phyloP scores from a whole-genome alignment of 1,284 basidiomycete species.

The Jaminaea rosea region DNA sequence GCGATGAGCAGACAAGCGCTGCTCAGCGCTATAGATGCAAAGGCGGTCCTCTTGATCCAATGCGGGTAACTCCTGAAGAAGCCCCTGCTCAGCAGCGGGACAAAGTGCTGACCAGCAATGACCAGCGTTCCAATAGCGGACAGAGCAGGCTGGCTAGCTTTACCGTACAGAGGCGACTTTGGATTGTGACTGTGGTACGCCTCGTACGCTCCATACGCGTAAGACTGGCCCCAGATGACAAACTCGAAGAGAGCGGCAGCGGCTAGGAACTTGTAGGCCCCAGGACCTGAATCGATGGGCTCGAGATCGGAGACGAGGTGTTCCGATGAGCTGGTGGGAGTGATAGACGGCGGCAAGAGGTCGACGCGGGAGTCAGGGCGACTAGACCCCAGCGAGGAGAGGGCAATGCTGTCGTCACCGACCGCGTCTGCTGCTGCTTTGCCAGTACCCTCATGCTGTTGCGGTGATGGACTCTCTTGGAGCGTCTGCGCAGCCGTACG shows the following conservation, averaged over 20 bases:
- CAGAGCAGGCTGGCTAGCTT: slow-evolving; percentile 4
- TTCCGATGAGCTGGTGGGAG: no score
- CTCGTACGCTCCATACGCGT: slow-evolving; percentile 39
- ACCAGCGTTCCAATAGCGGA: slow-evolving; percentile 29
- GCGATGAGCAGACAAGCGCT: slow-evolving; percentile 22
- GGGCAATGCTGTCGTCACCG: no score
- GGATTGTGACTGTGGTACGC: slow-evolving; percentile 32
- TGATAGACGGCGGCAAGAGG: no score
- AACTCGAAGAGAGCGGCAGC: slow-evolving; percentile 5
- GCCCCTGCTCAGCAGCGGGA: slow-evolving; percentile 23
- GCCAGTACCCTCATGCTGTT: no score
- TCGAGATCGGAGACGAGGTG: no score
- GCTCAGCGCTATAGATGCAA: slow-evolving; percentile 10
- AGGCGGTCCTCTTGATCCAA: slow-evolving; percentile 19
- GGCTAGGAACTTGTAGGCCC: slow-evolving; percentile 6
- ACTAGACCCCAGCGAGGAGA: no score
- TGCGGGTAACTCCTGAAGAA: slow-evolving; percentile 20
- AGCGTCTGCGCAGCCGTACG: no score
- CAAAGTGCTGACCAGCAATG: slow-evolving; percentile 23
- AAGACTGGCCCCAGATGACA: slow-evolving; percentile 26
- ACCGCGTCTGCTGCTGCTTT: no score
- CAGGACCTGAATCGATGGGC: slow-evolving; percentile 6
- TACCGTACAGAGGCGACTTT: slow-evolving; percentile 19
- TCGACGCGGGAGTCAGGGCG: no score
- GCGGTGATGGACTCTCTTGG: no score